Base-by-base conservation (phyloP, 306 rosid species). In the Heteromeles arbutifolia region DNA sequence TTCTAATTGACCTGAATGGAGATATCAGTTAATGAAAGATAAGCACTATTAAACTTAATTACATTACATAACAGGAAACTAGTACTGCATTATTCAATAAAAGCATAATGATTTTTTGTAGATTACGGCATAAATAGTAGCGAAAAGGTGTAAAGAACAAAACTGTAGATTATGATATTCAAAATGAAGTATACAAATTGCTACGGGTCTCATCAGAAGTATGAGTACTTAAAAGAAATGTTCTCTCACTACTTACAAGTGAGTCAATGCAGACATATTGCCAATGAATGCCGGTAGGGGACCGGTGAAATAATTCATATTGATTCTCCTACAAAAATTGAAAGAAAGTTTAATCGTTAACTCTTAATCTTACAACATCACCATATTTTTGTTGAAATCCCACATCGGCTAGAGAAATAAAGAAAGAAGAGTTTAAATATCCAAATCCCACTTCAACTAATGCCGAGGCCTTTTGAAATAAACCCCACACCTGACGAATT, bases 211-310 rank as follows among this genome's bases (percentile, higher is more conserved):
- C 22, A 67, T 22, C 11, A 25, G 1, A 26, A 15, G 24, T 13
- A 63, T 21, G 8, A 63, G 28, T 48, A 9, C 62, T 48, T 70
- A 18, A 50, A 50, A 28, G 11, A 48, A 18, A 24, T 21, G 7
- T 48, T 45, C 26, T 44, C n/a, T n/a, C 22, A 44, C 39, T 29
- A 70, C 84, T 81, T 71, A 81, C 84, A 81, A 56, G 0, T 0
- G 0, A 4, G 11, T 21, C 63, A 81, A 54, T 5, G 39, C 57
- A 15, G 84, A 4, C 50, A 81, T 70, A 24, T 81, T 76, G 52
- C 80, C 77, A n/a, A 81, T 18, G 39, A 72, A 56, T 57, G 74
- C 53, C 43, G 81, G 80, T 67, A 81, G 43, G 37, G 74, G 18
- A 14, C 84, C 84, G 0, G 65, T 53, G 73, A 81, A 81, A 66